Evolutionary conservation across 2,329 filamentous ascomycete genomes (phyloP).

Genomic region (Ceratocystis papillata): DNA sequence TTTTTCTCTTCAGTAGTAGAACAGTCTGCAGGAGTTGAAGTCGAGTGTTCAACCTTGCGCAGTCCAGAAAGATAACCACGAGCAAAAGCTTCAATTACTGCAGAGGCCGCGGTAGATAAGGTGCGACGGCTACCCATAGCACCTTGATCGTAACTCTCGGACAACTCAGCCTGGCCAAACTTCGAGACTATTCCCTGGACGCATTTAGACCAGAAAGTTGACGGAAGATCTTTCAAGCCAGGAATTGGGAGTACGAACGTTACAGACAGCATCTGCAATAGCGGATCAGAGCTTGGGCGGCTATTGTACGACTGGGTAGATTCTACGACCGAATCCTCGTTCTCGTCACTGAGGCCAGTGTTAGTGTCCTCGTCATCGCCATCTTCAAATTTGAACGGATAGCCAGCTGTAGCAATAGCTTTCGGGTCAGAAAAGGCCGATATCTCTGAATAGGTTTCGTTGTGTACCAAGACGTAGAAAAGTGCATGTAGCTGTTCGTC

Average conservation of each 20-base stretch:
- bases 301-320: slow-evolving; percentile 24
- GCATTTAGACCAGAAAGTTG: slow-evolving; percentile 55
- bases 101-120: slow-evolving; percentile 59
- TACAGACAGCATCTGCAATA: slow-evolving; percentile 51
- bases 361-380: slow-evolving; percentile 26
- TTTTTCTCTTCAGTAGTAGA: slow-evolving; percentile 43
- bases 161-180: slow-evolving; percentile 57
- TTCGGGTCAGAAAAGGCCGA: slow-evolving; percentile 56
- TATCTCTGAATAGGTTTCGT: slow-evolving; percentile 56
- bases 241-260: slow-evolving; percentile 56
- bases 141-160: slow-evolving; percentile 74
- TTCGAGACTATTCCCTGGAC: slow-evolving; percentile 49
- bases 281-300: slow-evolving; percentile 34
- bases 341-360: slow-evolving; percentile 9
- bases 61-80: slow-evolving; percentile 56
- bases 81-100: slow-evolving; percentile 57
- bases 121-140: slow-evolving; percentile 63
- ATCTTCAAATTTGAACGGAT: slow-evolving; percentile 45
- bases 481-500: slow-evolving; percentile 43
- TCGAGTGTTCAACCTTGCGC: slow-evolving; percentile 27
- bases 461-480: slow-evolving; percentile 49
- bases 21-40: slow-evolving; percentile 42
- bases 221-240: slow-evolving; percentile 50
- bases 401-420: slow-evolving; percentile 57
- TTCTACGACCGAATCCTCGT: slow-evolving; percentile 25